Conservation (phyloP, 805 yeast species). For the Cyberlindnera mississippiensis region DNA sequence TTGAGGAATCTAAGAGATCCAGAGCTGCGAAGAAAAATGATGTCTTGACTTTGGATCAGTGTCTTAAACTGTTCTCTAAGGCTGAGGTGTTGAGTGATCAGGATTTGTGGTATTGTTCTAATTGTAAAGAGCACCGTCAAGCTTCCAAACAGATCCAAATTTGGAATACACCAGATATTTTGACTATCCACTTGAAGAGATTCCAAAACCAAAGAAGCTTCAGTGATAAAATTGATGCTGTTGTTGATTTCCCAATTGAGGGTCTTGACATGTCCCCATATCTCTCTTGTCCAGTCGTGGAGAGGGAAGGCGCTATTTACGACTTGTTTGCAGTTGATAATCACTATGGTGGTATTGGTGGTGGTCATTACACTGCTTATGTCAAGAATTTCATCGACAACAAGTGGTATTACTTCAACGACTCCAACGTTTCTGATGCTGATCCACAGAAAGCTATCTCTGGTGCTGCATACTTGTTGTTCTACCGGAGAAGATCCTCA, state of each 20-base stretch:
- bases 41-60: conserved; percentile 62
- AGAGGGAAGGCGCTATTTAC: conserved; percentile 44
- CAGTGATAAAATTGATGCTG: conserved; percentile 83
- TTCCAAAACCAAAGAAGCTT: conserved; percentile 81
- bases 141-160: conserved; percentile 88
- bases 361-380: conserved; percentile 94
- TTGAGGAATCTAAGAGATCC: conserved; percentile 41
- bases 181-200: conserved; percentile 85
- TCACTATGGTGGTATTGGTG: conserved; percentile 94
- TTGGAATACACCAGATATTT: conserved; percentile 91
- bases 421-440: conserved; percentile 63
- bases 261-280: conserved; percentile 70
- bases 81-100: conserved; percentile 84
- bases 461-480: conserved; percentile 82
- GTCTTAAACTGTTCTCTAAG: conserved; percentile 67
- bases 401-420: conserved; percentile 89
- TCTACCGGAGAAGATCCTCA: conserved; percentile 57
- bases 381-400: conserved; percentile 73
- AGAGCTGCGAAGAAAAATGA: conserved; percentile 31
- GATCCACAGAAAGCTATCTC: conserved; percentile 59
- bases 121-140: conserved; percentile 81
- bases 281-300: conserved; percentile 35
- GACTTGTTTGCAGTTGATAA: conserved; percentile 92
- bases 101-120: conserved; percentile 92
- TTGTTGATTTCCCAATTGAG: conserved; percentile 83